Evolutionary conservation across 1,139 yeast species (phyloP), one percentile per base, ranked within the genome.

Genomic region (Hemisphaericaspora subhashii): DNA sequence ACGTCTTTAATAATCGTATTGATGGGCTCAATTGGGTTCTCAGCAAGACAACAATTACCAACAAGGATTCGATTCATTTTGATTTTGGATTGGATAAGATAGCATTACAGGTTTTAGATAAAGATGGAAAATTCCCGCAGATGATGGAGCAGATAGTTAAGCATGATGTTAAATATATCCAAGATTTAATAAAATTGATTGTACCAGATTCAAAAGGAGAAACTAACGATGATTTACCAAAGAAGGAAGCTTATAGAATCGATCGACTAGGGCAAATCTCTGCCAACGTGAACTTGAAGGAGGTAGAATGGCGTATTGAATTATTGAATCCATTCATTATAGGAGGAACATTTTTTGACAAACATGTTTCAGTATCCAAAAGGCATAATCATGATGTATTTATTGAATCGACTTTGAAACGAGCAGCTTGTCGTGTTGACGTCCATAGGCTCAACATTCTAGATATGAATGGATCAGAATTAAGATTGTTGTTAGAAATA

Each of bases 391-490:
- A 36, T 17, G 32, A 35, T 5, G 14, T 35, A 6, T 12, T 27
- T 4, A 3, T 37, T 10, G 38, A 39, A 5, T 20, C 37, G 10
- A 17, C 21, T 10, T 34, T 39, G n/a, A 22, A 27, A 11, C 41
- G 41, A 32, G 28, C 33, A 4, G 34, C 34, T 26, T 39, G 42
- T 21, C 41, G 29, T 13, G 34, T 42, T 4, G 35, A 36, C 20
- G 21, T 44, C 5, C 30, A 39, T 30, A 32, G 28, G 11, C 33
- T 21, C 20, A 40, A 37, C 20, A 33, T 67, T 5, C 11, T 62
- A 4, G 64, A 65, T 30, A 31, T 65, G 1, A 68, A 66, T 39
- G 58, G 60, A 34, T 64, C 72, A 3, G 63, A 66, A 11, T 45
- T 65, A 25, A 45, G 47, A 13, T 52, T 59, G 9, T 46, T 46